Percentiles rank a stretch among this genome's conserved stretches.
Evolutionary conservation across 2,329 filamentous ascomycete species (phyloP).

Genomic region (Paecilomyces fulvus): DNA sequence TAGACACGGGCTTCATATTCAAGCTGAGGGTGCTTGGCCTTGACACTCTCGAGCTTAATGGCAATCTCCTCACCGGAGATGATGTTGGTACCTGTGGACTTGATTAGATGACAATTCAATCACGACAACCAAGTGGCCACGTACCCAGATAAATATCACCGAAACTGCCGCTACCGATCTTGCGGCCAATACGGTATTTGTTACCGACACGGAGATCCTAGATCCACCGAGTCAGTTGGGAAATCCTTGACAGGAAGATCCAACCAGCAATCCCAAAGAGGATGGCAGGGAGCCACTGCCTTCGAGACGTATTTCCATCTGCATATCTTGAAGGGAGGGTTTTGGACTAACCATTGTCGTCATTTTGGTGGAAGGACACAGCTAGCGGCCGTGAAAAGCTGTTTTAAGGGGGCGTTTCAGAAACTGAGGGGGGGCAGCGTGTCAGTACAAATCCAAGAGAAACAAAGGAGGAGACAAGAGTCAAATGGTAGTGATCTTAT

Average conservation of each 20-base stretch:
- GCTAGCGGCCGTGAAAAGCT: conserved; percentile 18
- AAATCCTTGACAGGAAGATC: not conserved
- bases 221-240: conserved; percentile 7
- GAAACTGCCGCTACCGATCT: conserved; percentile 96
- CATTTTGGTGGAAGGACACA: conserved; percentile 25
- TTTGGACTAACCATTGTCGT: conserved; percentile 29
- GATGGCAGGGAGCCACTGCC: not conserved
- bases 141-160: conserved; percentile 91
- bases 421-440: not conserved
- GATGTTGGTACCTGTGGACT: conserved; percentile 76
- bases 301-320: not conserved
- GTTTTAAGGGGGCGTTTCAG: conserved; percentile 2
- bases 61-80: conserved; percentile 99
- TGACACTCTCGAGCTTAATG: conserved; percentile 99
- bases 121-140: conserved; percentile 14
- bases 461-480: not conserved
- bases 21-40: conserved; percentile 97
- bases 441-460: not conserved
- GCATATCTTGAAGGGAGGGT: not conserved
- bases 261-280: not conserved
- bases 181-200: conserved; percentile 98
- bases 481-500: not conserved
- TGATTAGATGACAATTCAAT: conserved; percentile 3
- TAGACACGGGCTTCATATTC: conserved; percentile 95
- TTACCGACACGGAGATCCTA: conserved; percentile 98